Base-by-base conservation (phyloP, 2,329 filamentous ascomycete genomes). In the Cadophora gregata region DNA sequence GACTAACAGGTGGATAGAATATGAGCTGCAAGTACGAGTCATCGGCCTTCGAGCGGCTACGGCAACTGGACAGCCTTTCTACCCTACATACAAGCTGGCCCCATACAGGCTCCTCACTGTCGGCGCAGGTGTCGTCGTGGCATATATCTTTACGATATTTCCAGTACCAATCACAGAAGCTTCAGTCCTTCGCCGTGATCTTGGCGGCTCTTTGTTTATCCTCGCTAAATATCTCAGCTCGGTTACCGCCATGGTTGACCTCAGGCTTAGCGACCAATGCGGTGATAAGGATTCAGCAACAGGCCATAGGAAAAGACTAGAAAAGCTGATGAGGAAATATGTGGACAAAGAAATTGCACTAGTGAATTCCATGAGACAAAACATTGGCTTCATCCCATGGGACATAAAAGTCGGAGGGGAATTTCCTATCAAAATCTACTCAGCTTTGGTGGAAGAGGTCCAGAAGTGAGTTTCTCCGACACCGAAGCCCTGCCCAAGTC, bases 81-180 rank as follows among this genome's bases (percentile, higher is more conserved):
- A 92, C 70, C 85, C 87, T 7, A 88, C 89, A 33, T 91, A 92
- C 73, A 75, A 85, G 19, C 82, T 93, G 0, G 90, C 85, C 0
- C 89, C 90, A 0, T 92, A 92, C 72, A 85, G 91, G 7, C 81
- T 93, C 0, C 89, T 88, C 0, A 85, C 84, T 0, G 89, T 93
- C 7, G 80, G 82, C 0, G 88, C 81, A 1, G 91, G 91, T 64
- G 83, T 90, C 31, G 80, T 85, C 0, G 84, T 93, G 1, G 90
- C 89, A 1, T 93, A 91, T 75, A 81, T 93, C 71, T 93, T 89
- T 88, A 93, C 90, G 0, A 83, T 92, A 64, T 92, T 93, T 74
- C 90, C 90, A 0, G 90, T 85, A 64, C 90, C 90, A 0, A 84
- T 92, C 60, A 90, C 89, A 0, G 90, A 92, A 72, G 87, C 90